These are phyloP conservation scores for Cystobasidium pallidum DNA, from an alignment of 1,284 basidiomycete genomes.

Conservation along the genomic window DNA sequence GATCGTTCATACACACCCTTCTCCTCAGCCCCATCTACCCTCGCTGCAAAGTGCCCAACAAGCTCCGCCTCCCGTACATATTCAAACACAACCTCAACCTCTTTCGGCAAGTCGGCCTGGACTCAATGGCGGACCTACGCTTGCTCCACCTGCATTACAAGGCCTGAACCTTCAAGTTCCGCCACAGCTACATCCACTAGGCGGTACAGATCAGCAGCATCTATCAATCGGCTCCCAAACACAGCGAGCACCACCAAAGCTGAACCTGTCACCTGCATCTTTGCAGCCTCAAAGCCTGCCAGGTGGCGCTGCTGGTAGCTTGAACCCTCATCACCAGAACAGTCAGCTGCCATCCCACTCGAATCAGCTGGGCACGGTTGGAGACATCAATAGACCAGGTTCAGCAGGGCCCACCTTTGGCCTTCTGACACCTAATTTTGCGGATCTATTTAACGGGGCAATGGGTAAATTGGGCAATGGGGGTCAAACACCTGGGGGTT, in stretches of 20 bases:
- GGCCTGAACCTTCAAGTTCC: constrained; percentile 6
- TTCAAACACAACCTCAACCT: constrained; percentile 36
- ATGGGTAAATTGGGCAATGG: constrained; percentile 38
- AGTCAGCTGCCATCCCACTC: constrained; percentile 20
- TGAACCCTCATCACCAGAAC: constrained; percentile 1
- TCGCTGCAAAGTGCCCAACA: not conserved
- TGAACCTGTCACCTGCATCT: constrained; percentile 25
- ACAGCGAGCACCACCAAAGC: constrained; percentile 9
- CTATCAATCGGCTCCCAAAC: not conserved
- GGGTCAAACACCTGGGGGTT: constrained; percentile 15
- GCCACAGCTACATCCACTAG: not conserved
- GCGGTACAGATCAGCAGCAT: not conserved
- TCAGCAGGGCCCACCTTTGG: constrained; percentile 39
- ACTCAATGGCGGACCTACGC: constrained; percentile 4
- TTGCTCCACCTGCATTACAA: constrained; percentile 4
- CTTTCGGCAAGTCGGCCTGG: not conserved
- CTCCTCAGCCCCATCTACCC: not conserved
- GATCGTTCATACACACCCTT: constrained; percentile 16
- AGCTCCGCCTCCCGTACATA: constrained; percentile 12
- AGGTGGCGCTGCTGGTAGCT: not conserved
- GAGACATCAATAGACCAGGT: constrained; percentile 32
- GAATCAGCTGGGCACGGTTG: constrained; percentile 2
- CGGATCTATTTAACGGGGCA: constrained; percentile 32
- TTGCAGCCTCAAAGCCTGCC: constrained; percentile 7
- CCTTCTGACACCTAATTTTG: constrained; percentile 39